These are phyloP conservation scores for Nemania diffusa DNA, from an alignment of 2,329 filamentous ascomycete species.

Conservation along the genomic window DNA sequence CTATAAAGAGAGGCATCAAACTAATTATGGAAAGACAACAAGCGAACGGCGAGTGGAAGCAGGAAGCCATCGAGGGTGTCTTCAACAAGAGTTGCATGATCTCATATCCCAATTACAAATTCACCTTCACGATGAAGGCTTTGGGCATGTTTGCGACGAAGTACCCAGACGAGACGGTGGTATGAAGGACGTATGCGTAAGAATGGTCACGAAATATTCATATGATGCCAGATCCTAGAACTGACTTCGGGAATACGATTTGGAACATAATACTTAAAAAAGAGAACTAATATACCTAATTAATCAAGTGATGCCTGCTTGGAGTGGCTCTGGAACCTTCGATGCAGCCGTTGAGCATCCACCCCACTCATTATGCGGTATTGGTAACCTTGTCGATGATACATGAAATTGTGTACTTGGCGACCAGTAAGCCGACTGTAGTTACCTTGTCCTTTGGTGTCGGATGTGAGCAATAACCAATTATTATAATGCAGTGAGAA, in stretches of 20 bases:
- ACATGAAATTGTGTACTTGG: too few relatives aligned
- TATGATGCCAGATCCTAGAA: not conserved
- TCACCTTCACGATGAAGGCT: constrained; percentile 93
- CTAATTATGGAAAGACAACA: constrained; percentile 89
- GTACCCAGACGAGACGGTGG: constrained; percentile 73
- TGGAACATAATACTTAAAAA: not conserved
- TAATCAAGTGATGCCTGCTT: not conserved
- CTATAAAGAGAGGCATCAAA: constrained; percentile 77
- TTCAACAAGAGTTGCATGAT: constrained; percentile 99
- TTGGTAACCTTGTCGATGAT: too few relatives aligned
- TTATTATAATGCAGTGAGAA: not conserved
- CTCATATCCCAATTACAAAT: constrained; percentile 99
- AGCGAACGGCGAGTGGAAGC: constrained; percentile 90
- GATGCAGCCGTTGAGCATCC: not conserved
- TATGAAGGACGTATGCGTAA: constrained; percentile 34
- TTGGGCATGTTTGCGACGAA: constrained; percentile 85
- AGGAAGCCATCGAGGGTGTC: constrained; percentile 96
- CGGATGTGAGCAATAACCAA: too few relatives aligned
- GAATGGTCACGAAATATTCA: not conserved
- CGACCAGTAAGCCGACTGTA: too few relatives aligned
- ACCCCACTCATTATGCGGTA: not conserved
- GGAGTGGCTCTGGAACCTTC: not conserved
- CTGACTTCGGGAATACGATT: constrained; percentile 5
- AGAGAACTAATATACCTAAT: constrained; percentile 7
- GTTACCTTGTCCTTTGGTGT: too few relatives aligned